phyloP scores from a whole-genome alignment of 1,284 basidiomycete species.

The Leccinum subfulvum region DNA sequence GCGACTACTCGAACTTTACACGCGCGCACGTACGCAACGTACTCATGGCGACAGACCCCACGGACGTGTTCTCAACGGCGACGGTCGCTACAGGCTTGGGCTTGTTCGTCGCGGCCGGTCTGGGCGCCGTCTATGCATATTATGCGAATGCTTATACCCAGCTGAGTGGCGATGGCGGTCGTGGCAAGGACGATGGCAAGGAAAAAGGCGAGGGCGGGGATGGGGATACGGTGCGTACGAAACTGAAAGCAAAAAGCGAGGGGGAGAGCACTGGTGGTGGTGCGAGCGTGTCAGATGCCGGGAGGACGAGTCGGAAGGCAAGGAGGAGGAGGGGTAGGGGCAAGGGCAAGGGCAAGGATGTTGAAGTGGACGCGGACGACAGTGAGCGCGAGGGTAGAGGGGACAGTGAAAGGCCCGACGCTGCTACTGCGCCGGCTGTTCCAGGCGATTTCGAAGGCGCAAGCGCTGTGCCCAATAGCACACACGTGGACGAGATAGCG shows the following conservation, averaged over 20 bases:
- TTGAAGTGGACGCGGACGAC: background rate
- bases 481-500: conserved; percentile 15
- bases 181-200: background rate
- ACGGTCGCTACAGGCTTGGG: conserved; percentile 10
- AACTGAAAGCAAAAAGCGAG: background rate
- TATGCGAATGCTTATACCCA: conserved; percentile 5
- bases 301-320: background rate
- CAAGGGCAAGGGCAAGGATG: background rate
- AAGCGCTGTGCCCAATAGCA: background rate
- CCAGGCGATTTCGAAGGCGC: conserved; percentile 16
- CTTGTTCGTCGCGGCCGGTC: conserved; percentile 16
- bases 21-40: no score
- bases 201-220: background rate
- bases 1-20: no score
- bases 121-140: conserved; percentile 24
- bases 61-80: conserved; percentile 25
- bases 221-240: background rate
- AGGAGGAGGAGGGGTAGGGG: background rate
- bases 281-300: background rate
- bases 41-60: background rate
- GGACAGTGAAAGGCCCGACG: background rate
- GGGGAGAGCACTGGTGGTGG: background rate
- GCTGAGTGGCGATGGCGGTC: background rate
- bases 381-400: background rate
- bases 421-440: background rate